Conservation (phyloP, 768 basidiomycete species). For the Lactifluus rugatus region DNA sequence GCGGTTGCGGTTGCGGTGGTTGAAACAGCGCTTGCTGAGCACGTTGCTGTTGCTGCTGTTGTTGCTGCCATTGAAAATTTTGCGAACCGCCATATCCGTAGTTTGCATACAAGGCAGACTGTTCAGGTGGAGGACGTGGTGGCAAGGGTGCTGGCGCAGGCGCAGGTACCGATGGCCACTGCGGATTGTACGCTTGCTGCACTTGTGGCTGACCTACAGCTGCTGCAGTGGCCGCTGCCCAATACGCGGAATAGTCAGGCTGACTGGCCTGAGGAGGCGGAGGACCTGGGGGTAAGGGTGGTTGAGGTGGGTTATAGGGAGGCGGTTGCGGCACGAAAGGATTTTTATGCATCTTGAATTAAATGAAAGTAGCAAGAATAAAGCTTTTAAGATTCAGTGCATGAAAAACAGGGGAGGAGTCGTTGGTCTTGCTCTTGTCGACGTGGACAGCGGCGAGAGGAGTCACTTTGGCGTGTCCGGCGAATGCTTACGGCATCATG, state of each 20-base stretch:
- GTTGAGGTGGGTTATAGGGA: conserved; percentile 59
- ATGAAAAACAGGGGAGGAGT: conserved; percentile 8
- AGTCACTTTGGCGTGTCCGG: neutral
- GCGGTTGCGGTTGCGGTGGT: conserved; percentile 41
- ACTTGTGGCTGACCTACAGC: conserved; percentile 43
- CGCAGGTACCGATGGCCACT: conserved; percentile 52
- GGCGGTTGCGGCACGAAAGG: conserved; percentile 60
- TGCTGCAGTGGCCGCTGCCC: conserved; percentile 49
- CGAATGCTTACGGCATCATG: conserved; percentile 10
- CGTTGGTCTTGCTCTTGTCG: conserved; percentile 3
- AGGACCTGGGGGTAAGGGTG: conserved; percentile 72
- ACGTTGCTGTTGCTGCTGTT: conserved; percentile 47
- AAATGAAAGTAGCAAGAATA: conserved; percentile 14
- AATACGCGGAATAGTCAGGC: conserved; percentile 72
- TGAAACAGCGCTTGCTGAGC: conserved; percentile 44
- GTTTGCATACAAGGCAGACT: conserved; percentile 80
- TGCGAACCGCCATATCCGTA: conserved; percentile 79
- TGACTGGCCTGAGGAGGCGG: conserved; percentile 58
- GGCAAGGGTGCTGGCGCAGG: conserved; percentile 28
- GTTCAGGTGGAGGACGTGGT: conserved; percentile 62
- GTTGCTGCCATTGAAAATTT: conserved; percentile 48
- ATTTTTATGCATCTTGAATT: conserved; percentile 65
- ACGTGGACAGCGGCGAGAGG: conserved; percentile 12
- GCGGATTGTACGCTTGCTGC: conserved; percentile 48
- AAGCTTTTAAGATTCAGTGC: conserved; percentile 14